Base-by-base conservation (phyloP, 2,329 filamentous ascomycete species). In the Colletotrichum sp. region DNA sequence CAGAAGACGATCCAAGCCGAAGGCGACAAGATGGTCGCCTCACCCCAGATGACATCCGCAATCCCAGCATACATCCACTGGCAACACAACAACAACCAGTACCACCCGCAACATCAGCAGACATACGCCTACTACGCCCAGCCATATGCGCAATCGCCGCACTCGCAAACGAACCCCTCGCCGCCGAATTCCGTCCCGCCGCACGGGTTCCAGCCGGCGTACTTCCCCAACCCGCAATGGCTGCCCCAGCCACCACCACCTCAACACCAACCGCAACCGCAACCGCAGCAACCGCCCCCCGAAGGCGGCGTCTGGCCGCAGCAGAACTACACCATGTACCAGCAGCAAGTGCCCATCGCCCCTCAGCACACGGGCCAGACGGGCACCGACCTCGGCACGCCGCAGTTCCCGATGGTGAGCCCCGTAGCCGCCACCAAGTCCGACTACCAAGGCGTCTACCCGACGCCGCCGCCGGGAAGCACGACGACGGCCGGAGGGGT, bases 301-400 rank as follows among this genome's bases (percentile, higher is more conserved):
- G 73, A 75, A 18, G 77, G 77, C n/a, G 64, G 70, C 13, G 73
- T 75, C 26, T 75, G 73, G 73, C 77, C 77, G 4, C 68, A 73
- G 24, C 77, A 78, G 67, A 75, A 73, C 28, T 78, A 78, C 71
- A 64, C 57, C 55, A 77, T 78, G 74, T 78, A 78, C 65, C 74
- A 77, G 68, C 77, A 78, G 8, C 77, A 78, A 62, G 77, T 78
- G 5, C 77, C 76, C n/a, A 77, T 78, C 60, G 77, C 76, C 8
- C 59, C 77, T 1, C 76, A 78, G 13, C 76, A 77, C 55, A 78
- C 77, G 6, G 77, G 77, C 10, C 77, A 77, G 59, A 65, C 75
- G 6, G 62, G 70, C 18, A 60, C 32, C 55, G 66, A 69, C 28
- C 55, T 72, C 24, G 75, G 77, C 24, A 70, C 77, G 32, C 77